phyloP scores from a whole-genome alignment of 805 yeast species.

The Hanseniaspora singularis region DNA sequence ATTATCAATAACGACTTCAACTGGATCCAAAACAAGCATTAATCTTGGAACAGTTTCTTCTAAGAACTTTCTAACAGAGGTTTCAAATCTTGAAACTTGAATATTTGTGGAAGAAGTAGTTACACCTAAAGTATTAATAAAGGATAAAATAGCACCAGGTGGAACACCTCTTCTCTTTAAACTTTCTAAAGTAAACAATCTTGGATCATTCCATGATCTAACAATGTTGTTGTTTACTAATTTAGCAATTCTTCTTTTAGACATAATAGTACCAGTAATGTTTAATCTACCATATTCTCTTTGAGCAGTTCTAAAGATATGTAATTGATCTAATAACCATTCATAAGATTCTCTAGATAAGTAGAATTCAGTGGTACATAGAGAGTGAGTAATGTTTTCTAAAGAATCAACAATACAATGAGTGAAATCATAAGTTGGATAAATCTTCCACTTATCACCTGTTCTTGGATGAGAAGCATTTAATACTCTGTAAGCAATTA shows the following conservation, averaged over 20 bases:
- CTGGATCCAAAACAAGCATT: conserved; percentile 84
- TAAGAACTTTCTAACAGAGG: conserved; percentile 72
- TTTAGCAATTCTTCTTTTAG: conserved; percentile 91
- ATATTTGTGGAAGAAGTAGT: conserved; percentile 88
- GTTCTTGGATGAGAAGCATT: conserved; percentile 92
- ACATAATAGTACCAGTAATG: conserved; percentile 84
- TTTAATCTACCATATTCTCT: conserved; percentile 96
- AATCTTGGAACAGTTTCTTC: conserved; percentile 89
- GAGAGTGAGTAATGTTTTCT: conserved; percentile 89
- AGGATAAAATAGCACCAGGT: conserved; percentile 90
- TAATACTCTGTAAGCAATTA: conserved; percentile 90
- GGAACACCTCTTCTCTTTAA: conserved; percentile 96
- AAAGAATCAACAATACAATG: conserved; percentile 97
- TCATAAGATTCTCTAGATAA: conserved; percentile 90
- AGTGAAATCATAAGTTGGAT: conserved; percentile 97
- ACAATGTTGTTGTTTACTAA: conserved; percentile 71
- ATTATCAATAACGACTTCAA: conserved; percentile 72
- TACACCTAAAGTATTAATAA: conserved; percentile 91
- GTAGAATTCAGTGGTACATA: conserved; percentile 92
- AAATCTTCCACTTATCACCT: conserved; percentile 93
- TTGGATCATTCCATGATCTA: conserved; percentile 97
- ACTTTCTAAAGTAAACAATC: conserved; percentile 88
- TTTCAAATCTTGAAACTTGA: conserved; percentile 80
- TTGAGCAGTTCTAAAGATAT: conserved; percentile 96
- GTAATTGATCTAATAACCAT: conserved; percentile 93